Percentiles rank a stretch among this genome's conserved stretches.
phyloP scores from a whole-genome alignment of 1,139 yeast species.

The Candida sanyaensis region DNA sequence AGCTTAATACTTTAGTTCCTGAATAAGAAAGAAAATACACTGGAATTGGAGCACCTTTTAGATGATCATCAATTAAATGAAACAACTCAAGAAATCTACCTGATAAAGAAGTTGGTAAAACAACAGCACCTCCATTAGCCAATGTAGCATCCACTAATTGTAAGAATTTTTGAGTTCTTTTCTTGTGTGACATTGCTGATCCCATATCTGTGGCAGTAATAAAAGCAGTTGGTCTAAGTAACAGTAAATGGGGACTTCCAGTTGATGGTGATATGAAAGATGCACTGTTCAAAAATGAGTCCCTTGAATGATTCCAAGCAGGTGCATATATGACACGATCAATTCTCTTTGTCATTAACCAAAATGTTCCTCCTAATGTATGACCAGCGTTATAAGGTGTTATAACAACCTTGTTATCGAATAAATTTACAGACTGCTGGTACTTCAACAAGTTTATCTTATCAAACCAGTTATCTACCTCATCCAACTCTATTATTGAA shows the following conservation, averaged over 20 bases:
- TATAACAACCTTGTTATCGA: conserved; percentile 61
- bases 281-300: conserved; percentile 82
- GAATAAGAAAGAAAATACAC: conserved; percentile 75
- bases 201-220: conserved; percentile 79
- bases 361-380: conserved; percentile 86
- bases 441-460: conserved; percentile 69
- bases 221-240: conserved; percentile 80
- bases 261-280: conserved; percentile 52
- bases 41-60: conserved; percentile 63
- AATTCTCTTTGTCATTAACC: conserved; percentile 74
- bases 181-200: conserved; percentile 63
- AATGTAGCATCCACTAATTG: conserved; percentile 67
- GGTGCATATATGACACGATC: conserved; percentile 88
- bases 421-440: conserved; percentile 69
- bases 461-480: conserved; percentile 81
- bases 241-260: conserved; percentile 59
- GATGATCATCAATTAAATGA: conserved; percentile 64
- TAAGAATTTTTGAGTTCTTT: conserved; percentile 64
- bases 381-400: conserved; percentile 94
- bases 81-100: conserved; percentile 81
- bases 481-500: conserved; percentile 65
- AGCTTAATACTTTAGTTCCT: conserved; percentile 75
- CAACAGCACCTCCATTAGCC: conserved; percentile 70
- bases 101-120: conserved; percentile 83
- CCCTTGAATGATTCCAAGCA: conserved; percentile 93